Evolutionary conservation across 306 rosid species (phyloP).

Genomic region (Sphenostylis stenocarpa): DNA sequence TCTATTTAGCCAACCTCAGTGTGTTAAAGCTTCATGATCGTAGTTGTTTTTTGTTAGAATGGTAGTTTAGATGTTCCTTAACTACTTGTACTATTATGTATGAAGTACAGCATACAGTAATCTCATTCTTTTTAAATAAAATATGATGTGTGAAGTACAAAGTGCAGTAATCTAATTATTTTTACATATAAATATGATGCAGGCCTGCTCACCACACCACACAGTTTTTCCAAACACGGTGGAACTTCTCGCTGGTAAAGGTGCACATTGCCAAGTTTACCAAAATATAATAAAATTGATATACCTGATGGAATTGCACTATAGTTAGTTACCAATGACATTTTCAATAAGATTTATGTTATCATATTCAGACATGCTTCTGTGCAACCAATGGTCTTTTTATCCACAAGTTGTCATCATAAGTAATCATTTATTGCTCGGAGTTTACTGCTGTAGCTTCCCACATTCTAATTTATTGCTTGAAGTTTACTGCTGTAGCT

Average conservation of each 20-base stretch:
- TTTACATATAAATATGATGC: neutral
- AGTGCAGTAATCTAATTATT: neutral
- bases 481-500: no score
- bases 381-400: neutral
- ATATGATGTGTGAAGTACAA: neutral
- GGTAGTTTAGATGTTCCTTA: no score
- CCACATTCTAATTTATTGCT: no score
- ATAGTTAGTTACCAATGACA: neutral
- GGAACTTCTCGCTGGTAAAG: no score
- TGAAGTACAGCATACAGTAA: neutral
- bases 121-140: neutral
- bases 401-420: neutral
- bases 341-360: neutral
- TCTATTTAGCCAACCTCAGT: neutral
- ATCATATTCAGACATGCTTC: neutral
- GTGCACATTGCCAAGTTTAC: no score
- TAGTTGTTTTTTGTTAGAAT: neutral
- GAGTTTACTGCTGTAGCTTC: no score
- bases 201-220: neutral
- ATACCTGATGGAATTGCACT: no score
- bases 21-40: neutral
- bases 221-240: neutral
- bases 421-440: neutral
- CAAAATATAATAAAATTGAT: no score
- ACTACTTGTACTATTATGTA: neutral